Conservation (phyloP, 2,329 filamentous ascomycete species). For the Botryotinia calthae region DNA sequence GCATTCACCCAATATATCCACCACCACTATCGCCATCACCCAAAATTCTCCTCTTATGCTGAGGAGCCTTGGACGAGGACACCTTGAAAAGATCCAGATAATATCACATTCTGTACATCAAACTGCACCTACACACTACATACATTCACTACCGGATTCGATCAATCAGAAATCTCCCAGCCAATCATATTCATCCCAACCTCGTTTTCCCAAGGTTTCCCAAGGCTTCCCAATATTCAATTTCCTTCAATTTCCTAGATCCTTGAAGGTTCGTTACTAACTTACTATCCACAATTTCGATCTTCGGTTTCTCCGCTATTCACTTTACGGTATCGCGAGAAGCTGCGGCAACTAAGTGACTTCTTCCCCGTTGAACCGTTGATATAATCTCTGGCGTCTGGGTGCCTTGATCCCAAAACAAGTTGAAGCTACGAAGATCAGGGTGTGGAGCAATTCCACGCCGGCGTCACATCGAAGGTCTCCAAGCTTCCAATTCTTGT, state of each 20-base stretch:
- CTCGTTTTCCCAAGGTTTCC: neutral
- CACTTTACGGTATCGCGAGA: slow-evolving; percentile 9
- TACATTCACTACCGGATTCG: neutral
- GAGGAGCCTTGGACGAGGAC: neutral
- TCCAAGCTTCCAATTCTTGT: neutral
- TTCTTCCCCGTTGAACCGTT: slow-evolving; percentile 18
- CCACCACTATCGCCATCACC: neutral
- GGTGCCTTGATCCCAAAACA: neutral
- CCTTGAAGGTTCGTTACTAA: neutral
- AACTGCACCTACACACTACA: neutral
- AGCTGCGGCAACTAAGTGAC: neutral
- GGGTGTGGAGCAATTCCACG: neutral
- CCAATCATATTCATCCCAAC: neutral
- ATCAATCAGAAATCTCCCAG: neutral
- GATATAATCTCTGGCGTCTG: neutral
- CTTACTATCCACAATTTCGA: neutral
- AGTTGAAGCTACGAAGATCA: neutral
- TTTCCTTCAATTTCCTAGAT: slow-evolving; percentile 4
- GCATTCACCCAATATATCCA: neutral
- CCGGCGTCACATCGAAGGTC: neutral
- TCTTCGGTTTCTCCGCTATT: slow-evolving; percentile 12
- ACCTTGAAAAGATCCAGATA: neutral
- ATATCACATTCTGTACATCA: neutral
- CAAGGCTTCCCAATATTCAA: neutral
- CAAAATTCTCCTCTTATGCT: no score